phyloP scores from a whole-genome alignment of 2,329 filamentous ascomycete genomes.

The Diaporthe sp. region DNA sequence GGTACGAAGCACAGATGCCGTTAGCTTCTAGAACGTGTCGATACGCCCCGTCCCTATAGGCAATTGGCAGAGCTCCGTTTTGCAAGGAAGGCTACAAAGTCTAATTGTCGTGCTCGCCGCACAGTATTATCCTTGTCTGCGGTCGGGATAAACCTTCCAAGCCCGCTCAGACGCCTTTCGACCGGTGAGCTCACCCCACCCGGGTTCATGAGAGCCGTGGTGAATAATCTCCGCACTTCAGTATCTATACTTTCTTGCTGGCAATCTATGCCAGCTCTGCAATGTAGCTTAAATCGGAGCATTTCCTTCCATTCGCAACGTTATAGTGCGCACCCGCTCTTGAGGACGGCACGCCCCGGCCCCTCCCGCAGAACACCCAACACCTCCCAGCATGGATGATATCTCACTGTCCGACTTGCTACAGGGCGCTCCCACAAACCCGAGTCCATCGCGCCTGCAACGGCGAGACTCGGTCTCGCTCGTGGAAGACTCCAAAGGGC shows the following conservation, averaged over 20 bases:
- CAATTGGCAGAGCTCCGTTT: background rate
- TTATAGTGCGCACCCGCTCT: background rate
- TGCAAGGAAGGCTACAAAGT: background rate
- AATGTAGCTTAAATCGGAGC: background rate
- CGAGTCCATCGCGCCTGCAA: background rate
- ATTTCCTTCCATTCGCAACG: background rate
- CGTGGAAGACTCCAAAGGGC: background rate
- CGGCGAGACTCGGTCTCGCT: background rate
- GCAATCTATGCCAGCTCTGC: background rate
- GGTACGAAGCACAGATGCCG: background rate
- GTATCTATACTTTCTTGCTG: background rate
- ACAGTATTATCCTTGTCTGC: background rate
- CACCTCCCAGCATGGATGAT: background rate
- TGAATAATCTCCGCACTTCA: too few relatives aligned
- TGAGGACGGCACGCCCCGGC: background rate
- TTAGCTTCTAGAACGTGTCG: constrained; percentile 3
- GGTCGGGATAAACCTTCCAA: background rate
- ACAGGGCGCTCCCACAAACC: background rate
- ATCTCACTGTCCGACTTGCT: background rate
- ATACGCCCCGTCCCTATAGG: background rate
- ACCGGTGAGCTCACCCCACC: background rate
- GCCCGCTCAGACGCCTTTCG: constrained; percentile 3
- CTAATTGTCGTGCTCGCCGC: background rate
- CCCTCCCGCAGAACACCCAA: background rate
- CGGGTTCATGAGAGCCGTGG: too few relatives aligned